Base-by-base conservation (phyloP, 495 filamentous ascomycete species). In the Penicillium malachiteum region DNA sequence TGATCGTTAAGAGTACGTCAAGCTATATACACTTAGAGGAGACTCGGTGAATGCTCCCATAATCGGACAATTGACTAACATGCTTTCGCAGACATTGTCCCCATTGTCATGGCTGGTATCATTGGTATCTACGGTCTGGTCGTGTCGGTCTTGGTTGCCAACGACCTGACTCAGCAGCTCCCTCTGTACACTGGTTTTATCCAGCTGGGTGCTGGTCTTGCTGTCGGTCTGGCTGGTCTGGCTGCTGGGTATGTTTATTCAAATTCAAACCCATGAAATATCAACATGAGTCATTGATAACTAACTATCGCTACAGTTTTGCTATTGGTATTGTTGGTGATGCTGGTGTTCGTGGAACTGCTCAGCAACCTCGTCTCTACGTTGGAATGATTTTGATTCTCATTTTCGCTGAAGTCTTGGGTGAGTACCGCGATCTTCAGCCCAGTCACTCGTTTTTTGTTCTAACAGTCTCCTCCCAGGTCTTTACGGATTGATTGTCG, bases 51-150 rank as follows among this genome's bases (percentile, higher is more conserved):
- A 26, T 26, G 21, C 21, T 26, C 21, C 21, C 37, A 13, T 12
- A 26, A 16, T 54, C 14, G 21, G 11, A 10, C 2, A 9, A n/a
- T 14, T 14, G 44, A 52, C 66, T 73, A 21, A 73, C 48, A 37
- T 37, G 34, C 17, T 12, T 3, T 16, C 42, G 16, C 60, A 98
- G 94, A 97, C 82, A 96, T 98, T 70, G 92, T 98, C 56, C 94
- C 94, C 69, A 94, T 98, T 76, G 96, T 99, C 84, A 99, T 99
- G 94, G 94, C 94, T 81, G 94, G 94, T 97, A 99, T 99, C 79
- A 97, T 99, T 76, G 95, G 89, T 87, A 99, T 99, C 78, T 99
- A 99, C 82, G 94, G 94, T 66, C 85, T 99, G 50, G 94, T 99
- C 79, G 94, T 99, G 51, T 97, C 93, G 4, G 94, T 99, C 75